Evolutionary conservation across 2,329 filamentous ascomycete species (phyloP).

Genomic region (Clonostachys rhizophaga): DNA sequence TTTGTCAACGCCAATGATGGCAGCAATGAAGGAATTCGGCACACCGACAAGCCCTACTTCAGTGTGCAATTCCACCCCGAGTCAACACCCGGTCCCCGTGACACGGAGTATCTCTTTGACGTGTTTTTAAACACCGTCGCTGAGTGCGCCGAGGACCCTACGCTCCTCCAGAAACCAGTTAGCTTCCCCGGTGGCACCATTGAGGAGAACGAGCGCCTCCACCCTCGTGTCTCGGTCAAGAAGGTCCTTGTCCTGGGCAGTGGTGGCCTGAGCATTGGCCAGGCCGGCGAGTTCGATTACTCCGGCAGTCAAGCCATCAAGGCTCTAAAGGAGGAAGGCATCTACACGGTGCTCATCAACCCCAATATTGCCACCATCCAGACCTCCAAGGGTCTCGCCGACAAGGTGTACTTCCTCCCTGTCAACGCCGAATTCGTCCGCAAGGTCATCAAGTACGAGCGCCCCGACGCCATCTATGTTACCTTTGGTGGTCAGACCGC

Average conservation of each 20-base stretch:
- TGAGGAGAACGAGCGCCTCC: slow-evolving; percentile 70
- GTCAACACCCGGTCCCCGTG: slow-evolving; percentile 88
- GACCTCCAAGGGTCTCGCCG: slow-evolving; percentile 93
- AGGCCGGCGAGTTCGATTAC: slow-evolving; percentile 98
- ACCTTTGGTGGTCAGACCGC: slow-evolving; percentile 98
- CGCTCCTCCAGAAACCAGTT: slow-evolving; percentile 68
- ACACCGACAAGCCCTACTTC: slow-evolving; percentile 83
- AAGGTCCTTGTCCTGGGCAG: slow-evolving; percentile 93
- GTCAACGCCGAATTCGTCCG: slow-evolving; percentile 96
- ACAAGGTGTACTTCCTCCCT: slow-evolving; percentile 98
- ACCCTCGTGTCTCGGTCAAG: slow-evolving; percentile 81
- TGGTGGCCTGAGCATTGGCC: slow-evolving; percentile 93
- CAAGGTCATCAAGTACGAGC: slow-evolving; percentile 93
- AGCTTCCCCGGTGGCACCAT: slow-evolving; percentile 81
- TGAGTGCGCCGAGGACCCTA: slow-evolving; percentile 62
- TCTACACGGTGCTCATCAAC: slow-evolving; percentile 97
- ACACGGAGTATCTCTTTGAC: slow-evolving; percentile 96
- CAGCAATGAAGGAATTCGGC: slow-evolving; percentile 96
- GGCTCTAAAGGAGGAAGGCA: slow-evolving; percentile 94
- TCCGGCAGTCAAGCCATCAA: slow-evolving; percentile 98
- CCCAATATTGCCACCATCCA: slow-evolving; percentile 99
- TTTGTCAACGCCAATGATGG: slow-evolving; percentile 98
- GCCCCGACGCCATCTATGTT: slow-evolving; percentile 93
- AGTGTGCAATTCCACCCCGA: slow-evolving; percentile 99
- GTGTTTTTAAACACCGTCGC: slow-evolving; percentile 87